phyloP scores from a whole-genome alignment of 257 asterid genomes.

The Haberlea rhodopensis region DNA sequence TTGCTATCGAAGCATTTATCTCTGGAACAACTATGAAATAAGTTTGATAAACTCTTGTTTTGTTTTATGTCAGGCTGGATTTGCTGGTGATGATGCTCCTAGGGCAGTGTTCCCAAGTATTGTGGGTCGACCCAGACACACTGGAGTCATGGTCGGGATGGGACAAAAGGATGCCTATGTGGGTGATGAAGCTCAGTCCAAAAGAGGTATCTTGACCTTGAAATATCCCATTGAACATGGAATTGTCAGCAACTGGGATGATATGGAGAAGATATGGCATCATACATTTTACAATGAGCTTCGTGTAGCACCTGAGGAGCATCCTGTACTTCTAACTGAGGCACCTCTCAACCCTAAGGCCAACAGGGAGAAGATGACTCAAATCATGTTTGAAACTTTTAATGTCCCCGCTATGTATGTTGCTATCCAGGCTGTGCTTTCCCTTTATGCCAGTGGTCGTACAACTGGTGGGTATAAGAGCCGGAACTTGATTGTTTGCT shows the following conservation, averaged over 20 bases:
- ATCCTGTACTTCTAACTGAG: constrained; percentile 52
- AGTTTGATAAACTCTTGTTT: neutral
- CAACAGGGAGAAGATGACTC: constrained; percentile 60
- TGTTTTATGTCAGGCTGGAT: constrained; percentile 31
- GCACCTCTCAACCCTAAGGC: constrained; percentile 72
- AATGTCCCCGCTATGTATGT: constrained; percentile 42
- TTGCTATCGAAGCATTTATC: neutral
- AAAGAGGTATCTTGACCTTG: constrained; percentile 37
- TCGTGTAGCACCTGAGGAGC: constrained; percentile 62
- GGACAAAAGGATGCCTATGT: constrained; percentile 40
- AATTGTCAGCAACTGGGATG: constrained; percentile 57
- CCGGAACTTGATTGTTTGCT: neutral
- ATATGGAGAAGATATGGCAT: constrained; percentile 62
- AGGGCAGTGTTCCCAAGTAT: constrained; percentile 43
- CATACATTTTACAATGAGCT: constrained; percentile 50
- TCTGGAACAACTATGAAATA: neutral
- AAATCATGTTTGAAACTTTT: constrained; percentile 41
- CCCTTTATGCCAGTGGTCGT: constrained; percentile 49
- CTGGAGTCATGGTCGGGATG: constrained; percentile 44
- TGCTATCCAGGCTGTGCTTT: constrained; percentile 44
- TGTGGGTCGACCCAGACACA: constrained; percentile 38
- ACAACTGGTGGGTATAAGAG: constrained; percentile 31
- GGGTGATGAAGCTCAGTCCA: constrained; percentile 41
- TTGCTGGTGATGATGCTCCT: constrained; percentile 43
- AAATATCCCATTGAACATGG: constrained; percentile 57